Percentiles rank a stretch among this genome's conserved stretches.
phyloP scores from a whole-genome alignment of 805 yeast genomes.

The Candida awuae region DNA sequence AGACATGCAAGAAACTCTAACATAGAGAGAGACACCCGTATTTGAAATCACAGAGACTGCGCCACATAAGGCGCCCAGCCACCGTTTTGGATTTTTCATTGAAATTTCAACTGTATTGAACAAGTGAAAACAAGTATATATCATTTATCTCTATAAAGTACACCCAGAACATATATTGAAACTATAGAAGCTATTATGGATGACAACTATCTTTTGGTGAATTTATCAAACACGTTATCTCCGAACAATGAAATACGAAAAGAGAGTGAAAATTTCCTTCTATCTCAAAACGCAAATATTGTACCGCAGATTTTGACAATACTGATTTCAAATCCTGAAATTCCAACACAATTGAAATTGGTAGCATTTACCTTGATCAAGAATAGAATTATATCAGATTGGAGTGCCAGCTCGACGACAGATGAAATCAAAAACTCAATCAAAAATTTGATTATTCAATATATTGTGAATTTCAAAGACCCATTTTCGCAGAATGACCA shows the following conservation, averaged over 20 bases:
- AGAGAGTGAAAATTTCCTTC: constrained; percentile 32
- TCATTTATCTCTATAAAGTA: too few relatives aligned
- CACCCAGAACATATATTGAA: too few relatives aligned
- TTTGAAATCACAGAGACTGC: too few relatives aligned
- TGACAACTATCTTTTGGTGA: constrained; percentile 36
- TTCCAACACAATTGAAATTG: constrained; percentile 1
- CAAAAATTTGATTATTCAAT: constrained; percentile 2
- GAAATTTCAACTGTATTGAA: too few relatives aligned
- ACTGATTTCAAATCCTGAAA: neutral
- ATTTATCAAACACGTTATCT: constrained; percentile 43
- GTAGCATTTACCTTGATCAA: constrained; percentile 6
- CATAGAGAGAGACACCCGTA: too few relatives aligned
- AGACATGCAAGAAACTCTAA: too few relatives aligned
- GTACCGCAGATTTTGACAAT: constrained; percentile 1
- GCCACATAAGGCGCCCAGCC: too few relatives aligned
- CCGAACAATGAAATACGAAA: constrained; percentile 35
- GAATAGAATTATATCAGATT: constrained; percentile 4
- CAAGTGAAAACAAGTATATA: too few relatives aligned
- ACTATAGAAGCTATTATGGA: too few relatives aligned
- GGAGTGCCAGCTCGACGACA: neutral
- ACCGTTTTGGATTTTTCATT: too few relatives aligned
- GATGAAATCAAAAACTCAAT: neutral
- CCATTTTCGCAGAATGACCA: constrained; percentile 3
- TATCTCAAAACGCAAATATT: constrained; percentile 1
- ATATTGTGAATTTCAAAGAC: neutral